Percentiles rank a stretch among this genome's conserved stretches.
Conservation (phyloP, 805 yeast species). For the Saccharomyces mikatae region DNA sequence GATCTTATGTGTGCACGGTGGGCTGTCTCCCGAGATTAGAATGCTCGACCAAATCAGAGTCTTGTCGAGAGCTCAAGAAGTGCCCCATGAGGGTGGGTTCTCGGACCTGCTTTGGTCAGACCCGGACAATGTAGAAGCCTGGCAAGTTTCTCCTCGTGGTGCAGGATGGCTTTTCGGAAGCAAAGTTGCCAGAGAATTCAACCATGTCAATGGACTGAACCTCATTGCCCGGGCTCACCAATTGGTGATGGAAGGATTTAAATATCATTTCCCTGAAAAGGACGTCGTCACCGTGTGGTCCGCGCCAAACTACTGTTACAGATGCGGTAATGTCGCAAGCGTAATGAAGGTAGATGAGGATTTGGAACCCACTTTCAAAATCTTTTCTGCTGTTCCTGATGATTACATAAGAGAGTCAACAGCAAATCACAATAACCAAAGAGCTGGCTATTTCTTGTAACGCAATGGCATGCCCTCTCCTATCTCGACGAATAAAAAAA, state of each 20-base stretch:
- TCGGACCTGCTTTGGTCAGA: slow-evolving; percentile 97
- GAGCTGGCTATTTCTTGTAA: slow-evolving; percentile 32
- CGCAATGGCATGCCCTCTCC: background rate
- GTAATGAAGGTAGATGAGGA: slow-evolving; percentile 93
- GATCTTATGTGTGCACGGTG: slow-evolving; percentile 94
- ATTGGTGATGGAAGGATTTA: slow-evolving; percentile 96
- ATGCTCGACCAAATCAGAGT: slow-evolving; percentile 96
- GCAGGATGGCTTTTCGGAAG: slow-evolving; percentile 98
- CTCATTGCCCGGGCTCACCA: slow-evolving; percentile 96
- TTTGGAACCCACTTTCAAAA: slow-evolving; percentile 80
- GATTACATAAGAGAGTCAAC: slow-evolving; percentile 38
- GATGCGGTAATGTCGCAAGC: slow-evolving; percentile 97
- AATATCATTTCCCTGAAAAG: slow-evolving; percentile 91
- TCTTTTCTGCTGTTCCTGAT: slow-evolving; percentile 92
- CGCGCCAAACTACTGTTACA: slow-evolving; percentile 93
- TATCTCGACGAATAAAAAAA: background rate
- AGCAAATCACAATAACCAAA: slow-evolving; percentile 22
- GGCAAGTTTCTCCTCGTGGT: slow-evolving; percentile 98
- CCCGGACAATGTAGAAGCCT: slow-evolving; percentile 94
- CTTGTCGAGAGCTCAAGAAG: slow-evolving; percentile 91
- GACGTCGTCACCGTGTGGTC: slow-evolving; percentile 98
- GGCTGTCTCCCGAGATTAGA: slow-evolving; percentile 91
- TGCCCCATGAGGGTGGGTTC: slow-evolving; percentile 98
- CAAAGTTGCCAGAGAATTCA: slow-evolving; percentile 89
- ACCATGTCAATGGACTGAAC: slow-evolving; percentile 82